Base-by-base conservation (phyloP, 805 yeast species). In the Hyphopichia homilentoma region DNA sequence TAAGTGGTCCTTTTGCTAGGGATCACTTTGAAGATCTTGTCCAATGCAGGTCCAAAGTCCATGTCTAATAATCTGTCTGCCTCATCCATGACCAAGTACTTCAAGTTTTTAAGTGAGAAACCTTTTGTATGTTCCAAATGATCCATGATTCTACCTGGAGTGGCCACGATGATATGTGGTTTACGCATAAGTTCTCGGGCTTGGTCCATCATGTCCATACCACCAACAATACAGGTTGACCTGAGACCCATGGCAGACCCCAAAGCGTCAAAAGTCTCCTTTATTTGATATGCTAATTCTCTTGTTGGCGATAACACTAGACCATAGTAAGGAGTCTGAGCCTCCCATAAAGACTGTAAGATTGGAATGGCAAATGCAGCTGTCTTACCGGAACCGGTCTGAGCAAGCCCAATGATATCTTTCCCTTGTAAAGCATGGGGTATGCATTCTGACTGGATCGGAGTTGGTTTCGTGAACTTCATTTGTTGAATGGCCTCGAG, bases 281-380 rank as follows among this genome's bases (percentile, higher is more conserved):
- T 82, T 45, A 93, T 93, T 53, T 84, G 94, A 54, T 79, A 81
- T 0, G 93, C 94, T 50, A 84, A 65, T 61, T 84, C 94, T 68
- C 94, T 74, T 1, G 94, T 84, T 35, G 94, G 94, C 0, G 90
- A 84, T 44, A 93, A 59, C 1, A 93, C 93, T 45, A 93, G 78
- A 4, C 95, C 95, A 59, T 78, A 93, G 48, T 84, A 84, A 3
- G 96, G 89, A 2, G 82, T 70, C 50, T 90, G 96, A 17, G 81
- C 88, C 34, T 86, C 79, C 87, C 96, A 89, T 30, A 93, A 68
- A 1, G 86, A 80, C 57, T 93, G 97, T 20, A 93, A 69, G 27
- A 93, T 86, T 1, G 98, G 98, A 32, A 93, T 78, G 6, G 97
- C 97, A 69, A 93, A 93, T 0, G 98, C 98, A 0, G 97, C 98